Evolutionary conservation across 2,329 filamentous ascomycete species (phyloP), one percentile per base, ranked within the genome.

Genomic region (Emmonsiellopsis sp.): DNA sequence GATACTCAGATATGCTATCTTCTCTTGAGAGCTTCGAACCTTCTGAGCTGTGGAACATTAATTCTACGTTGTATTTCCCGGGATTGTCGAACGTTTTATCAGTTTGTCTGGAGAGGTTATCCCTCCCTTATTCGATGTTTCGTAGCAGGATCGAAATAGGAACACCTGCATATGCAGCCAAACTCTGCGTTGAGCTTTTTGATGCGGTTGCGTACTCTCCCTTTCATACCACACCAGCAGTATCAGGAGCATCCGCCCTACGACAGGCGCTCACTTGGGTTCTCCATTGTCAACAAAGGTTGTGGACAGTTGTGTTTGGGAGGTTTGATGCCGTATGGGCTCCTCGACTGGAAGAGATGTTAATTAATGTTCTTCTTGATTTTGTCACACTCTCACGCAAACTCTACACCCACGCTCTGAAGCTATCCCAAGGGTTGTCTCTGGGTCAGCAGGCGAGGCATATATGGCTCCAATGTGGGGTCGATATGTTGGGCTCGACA

Each of bases 1-100:
- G 8, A 8, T 26, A 10, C 44, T 50, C 58, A 81, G 79, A 75
- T 58, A 69, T 78, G 11, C 51, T 79, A 11, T 60, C 60, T 52
- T 68, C 70, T 13, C 58, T 79, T 40, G 73, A 78, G 54, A 56
- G 55, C 35, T 52, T 61, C 2, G 59, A 67, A 42, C 31, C 50
- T 37, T 56, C 53, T 15, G 54, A 51, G 10, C 45, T 50, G 30
- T 56, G 45, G 31, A 52, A 54, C 31, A 30, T 54, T 16, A 32
- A 43, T 15, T 35, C 46, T 32, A 60, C 55, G 13, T 34, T 67
- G 20, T 60, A 55, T 37, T 51, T 71, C 51, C 69, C 69, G 2
- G 55, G 59, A 3, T 52, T 53, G 31, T 58, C 58, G 34, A 62
- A 62, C 15, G 58, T 59, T 15, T 57, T 72, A 40, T 54, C 62